Evolutionary conservation across 495 filamentous ascomycete species (phyloP), one percentile per base, ranked within the genome.

Genomic region (Tuber magnatum): DNA sequence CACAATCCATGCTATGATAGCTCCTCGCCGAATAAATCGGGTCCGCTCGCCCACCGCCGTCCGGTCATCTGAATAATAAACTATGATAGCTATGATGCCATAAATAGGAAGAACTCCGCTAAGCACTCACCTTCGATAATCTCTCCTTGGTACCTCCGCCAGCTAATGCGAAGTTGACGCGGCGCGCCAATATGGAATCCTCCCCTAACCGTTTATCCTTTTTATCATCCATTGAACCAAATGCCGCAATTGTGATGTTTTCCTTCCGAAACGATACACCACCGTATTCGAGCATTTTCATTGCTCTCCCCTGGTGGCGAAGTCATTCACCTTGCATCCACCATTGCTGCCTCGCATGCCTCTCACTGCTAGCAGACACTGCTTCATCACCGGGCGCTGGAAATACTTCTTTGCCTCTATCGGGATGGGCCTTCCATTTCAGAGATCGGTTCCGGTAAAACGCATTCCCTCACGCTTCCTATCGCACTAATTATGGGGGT

Each of bases 241-340:
- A 73, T n/a, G 75, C 12, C 18, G 72, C 73, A 38, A 40, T 22
- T 16, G 72, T 69, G 32, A 16, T 46, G 7, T 65, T 61, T 28
- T 70, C 75, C 46, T 39, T 72, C 5, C n/a, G 22, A 74, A 76
- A 74, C 43, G 5, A 73, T 32, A 8, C 56, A 69, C 42, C 71
- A 71, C 76, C 28, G n/a, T 73, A 73, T 70, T 65, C 28, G 18
- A 76, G n/a, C 43, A 76, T 76, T 76, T 44, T 70, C 61, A 74
- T 14, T 28, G 20, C 40, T 71, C 68, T 2, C 74, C 74, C 2
- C 61, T 76, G 16, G 71, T 74, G 56, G 65, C 71, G 32, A 78
- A 78, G 20, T 71, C 32, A 20, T 76, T 73, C 9, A 69, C 74
- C 74, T 73, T 51, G 35, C 71, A 74, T n/a, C 24, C 74, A 74